Conservation (phyloP, 805 yeast species). For the Lipomyces orientalis region DNA sequence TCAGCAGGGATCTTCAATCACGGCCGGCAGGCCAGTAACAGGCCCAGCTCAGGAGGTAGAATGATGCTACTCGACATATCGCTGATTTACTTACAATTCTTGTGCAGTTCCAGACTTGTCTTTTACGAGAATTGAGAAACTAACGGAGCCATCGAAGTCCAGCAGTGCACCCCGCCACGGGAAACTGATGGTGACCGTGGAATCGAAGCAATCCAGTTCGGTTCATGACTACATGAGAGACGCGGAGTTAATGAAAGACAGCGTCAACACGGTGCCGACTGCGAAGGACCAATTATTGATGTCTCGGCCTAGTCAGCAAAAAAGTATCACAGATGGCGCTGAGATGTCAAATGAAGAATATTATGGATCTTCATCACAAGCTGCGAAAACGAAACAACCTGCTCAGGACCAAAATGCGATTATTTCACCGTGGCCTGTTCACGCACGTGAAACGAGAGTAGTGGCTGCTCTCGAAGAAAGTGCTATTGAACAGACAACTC, state of each 20-base stretch:
- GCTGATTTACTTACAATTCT: neutral
- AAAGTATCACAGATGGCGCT: neutral
- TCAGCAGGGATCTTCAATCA: conserved; percentile 7
- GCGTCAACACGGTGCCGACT: neutral
- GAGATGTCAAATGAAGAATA: neutral
- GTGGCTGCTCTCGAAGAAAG: conserved; percentile 1
- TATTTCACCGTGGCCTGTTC: neutral
- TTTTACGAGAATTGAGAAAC: neutral
- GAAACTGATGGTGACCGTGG: neutral
- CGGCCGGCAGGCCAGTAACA: neutral
- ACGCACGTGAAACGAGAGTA: neutral
- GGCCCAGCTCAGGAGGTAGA: neutral
- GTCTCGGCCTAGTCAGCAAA: neutral
- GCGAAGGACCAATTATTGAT: neutral
- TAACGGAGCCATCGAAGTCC: neutral
- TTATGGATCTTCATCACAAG: neutral
- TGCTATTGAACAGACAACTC: neutral
- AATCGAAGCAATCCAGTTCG: neutral
- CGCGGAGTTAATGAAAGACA: neutral
- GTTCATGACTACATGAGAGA: neutral
- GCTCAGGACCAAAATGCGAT: neutral
- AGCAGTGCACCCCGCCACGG: neutral
- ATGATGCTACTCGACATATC: neutral
- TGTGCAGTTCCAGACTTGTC: conserved; percentile 12
- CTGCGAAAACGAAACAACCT: neutral